Evolutionary conservation across 352 stramenopile genomes (phyloP).

Genomic region (Globisporangium parvum): DNA sequence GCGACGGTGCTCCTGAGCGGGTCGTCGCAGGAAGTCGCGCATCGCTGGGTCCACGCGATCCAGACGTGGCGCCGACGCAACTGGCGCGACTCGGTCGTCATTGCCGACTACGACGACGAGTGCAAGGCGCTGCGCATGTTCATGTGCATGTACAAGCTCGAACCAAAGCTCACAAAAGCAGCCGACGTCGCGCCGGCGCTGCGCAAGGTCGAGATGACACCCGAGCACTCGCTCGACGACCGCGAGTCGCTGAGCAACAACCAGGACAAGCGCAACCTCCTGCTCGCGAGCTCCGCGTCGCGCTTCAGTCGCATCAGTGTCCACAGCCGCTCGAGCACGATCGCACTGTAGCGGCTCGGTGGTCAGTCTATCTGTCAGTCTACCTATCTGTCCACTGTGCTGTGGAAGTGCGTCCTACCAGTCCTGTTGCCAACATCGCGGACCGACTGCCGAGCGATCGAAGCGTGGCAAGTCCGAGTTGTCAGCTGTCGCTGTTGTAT

Average conservation of each 20-base stretch:
- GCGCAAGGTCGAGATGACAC: conserved; percentile 41
- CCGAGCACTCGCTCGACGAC: conserved; percentile 9
- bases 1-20: conserved; percentile 51
- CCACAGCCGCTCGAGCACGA: conserved; percentile 8
- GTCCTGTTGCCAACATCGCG: no score
- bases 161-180: conserved; percentile 49
- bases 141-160: conserved; percentile 62
- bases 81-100: conserved; percentile 63
- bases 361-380: background rate
- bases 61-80: conserved; percentile 74
- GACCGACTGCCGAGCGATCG: conserved; percentile 2
- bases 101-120: conserved; percentile 61
- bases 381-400: background rate
- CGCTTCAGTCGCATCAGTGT: conserved; percentile 13
- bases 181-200: conserved; percentile 36
- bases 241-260: conserved; percentile 4
- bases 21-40: conserved; percentile 34
- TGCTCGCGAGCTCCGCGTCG: conserved; percentile 9
- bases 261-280: conserved; percentile 16
- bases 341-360: conserved; percentile 8
- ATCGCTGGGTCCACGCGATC: conserved; percentile 62
- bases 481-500: background rate
- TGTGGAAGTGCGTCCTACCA: background rate
- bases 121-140: conserved; percentile 52
- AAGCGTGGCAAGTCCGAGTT: background rate